Conservation (phyloP, 1,139 yeast species). For the Taiozyma sp. region DNA sequence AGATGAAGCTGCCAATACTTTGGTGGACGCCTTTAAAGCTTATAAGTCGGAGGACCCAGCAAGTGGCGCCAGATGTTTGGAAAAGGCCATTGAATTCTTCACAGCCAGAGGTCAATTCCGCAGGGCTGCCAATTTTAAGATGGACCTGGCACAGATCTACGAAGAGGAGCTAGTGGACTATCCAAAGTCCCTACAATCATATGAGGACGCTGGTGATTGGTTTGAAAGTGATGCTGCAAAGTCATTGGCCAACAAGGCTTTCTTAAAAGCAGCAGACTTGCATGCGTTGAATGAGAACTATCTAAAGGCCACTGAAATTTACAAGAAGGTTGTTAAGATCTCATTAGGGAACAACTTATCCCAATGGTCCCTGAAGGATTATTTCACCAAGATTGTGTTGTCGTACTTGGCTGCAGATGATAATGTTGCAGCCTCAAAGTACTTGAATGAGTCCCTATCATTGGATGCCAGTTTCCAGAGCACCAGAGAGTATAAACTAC, state of each 20-base stretch:
- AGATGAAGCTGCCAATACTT: slow-evolving; percentile 89
- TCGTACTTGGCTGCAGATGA: slow-evolving; percentile 84
- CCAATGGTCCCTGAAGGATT: slow-evolving; percentile 91
- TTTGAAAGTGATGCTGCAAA: slow-evolving; percentile 91
- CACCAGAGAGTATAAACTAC: slow-evolving; percentile 73
- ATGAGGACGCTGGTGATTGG: slow-evolving; percentile 96
- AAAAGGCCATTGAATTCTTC: slow-evolving; percentile 76
- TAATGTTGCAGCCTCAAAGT: slow-evolving; percentile 77
- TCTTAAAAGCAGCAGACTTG: slow-evolving; percentile 85
- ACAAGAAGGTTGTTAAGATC: slow-evolving; percentile 73
- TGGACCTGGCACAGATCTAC: slow-evolving; percentile 84
- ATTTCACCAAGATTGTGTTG: slow-evolving; percentile 77
- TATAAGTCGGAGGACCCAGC: slow-evolving; percentile 68
- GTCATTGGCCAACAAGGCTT: slow-evolving; percentile 85
- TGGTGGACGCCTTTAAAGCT: slow-evolving; percentile 88
- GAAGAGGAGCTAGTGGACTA: slow-evolving; percentile 69
- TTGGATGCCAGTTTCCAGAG: slow-evolving; percentile 78
- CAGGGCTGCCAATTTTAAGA: slow-evolving; percentile 90
- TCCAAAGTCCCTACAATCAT: slow-evolving; percentile 67
- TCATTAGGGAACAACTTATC: slow-evolving; percentile 72
- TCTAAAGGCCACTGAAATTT: slow-evolving; percentile 67
- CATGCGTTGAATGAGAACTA: slow-evolving; percentile 74
- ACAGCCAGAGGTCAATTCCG: slow-evolving; percentile 92
- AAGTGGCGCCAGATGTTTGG: slow-evolving; percentile 75
- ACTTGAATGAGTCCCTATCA: slow-evolving; percentile 55